phyloP scores from a whole-genome alignment of 495 filamentous ascomycete genomes.

The Chaetomidium leptoderma region DNA sequence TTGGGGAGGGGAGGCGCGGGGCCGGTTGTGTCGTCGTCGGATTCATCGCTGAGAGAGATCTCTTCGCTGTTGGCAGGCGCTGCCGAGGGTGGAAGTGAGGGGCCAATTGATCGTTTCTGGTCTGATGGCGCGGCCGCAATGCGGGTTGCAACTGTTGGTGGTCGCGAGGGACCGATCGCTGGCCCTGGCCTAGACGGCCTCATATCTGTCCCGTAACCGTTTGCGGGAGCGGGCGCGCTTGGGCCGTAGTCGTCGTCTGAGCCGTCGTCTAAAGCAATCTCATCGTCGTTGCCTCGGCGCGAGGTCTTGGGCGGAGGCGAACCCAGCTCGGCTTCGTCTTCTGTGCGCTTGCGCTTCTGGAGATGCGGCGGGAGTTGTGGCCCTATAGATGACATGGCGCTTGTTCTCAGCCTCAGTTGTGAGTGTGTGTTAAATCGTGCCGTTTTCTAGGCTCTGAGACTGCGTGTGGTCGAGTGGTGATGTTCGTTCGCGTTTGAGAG shows the following conservation, averaged over 20 bases:
- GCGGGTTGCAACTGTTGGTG: conserved; percentile 18
- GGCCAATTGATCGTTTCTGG: conserved; percentile 32
- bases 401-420: neutral
- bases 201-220: neutral
- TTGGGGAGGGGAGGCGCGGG: conserved; percentile 20
- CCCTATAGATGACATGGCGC: conserved; percentile 47
- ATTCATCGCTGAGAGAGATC: conserved; percentile 28
- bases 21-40: conserved; percentile 21
- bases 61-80: conserved; percentile 28
- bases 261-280: conserved; percentile 33
- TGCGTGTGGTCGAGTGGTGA: neutral
- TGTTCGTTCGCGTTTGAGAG: neutral
- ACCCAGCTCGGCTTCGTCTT: conserved; percentile 34
- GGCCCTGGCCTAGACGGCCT: conserved; percentile 19
- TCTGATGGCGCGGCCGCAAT: conserved; percentile 5
- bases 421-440: neutral
- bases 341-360: conserved; percentile 50
- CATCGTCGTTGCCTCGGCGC: conserved; percentile 36
- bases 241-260: conserved; percentile 40
- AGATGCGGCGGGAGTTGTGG: conserved; percentile 51
- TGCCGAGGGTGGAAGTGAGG: conserved; percentile 28
- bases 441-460: neutral
- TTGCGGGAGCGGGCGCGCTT: conserved; percentile 18
- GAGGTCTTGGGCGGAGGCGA: conserved; percentile 39
- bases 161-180: conserved; percentile 27